Base-by-base conservation (phyloP, 331 rosid species). In the Telfairia occidentalis region DNA sequence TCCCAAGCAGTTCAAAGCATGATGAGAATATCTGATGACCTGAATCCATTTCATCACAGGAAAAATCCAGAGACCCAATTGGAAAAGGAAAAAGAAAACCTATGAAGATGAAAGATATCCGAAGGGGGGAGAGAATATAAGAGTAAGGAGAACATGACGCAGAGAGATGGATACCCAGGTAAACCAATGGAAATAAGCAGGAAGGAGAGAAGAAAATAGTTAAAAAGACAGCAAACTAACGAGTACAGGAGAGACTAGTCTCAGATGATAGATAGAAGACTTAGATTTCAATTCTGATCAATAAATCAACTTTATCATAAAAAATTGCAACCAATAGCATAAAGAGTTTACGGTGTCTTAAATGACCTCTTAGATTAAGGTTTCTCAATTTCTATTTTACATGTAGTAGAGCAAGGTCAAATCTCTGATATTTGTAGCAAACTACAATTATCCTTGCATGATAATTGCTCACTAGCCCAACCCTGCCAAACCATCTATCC, bases 1-100 rank as follows among this genome's bases (percentile, higher is more conserved):
- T 78, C 93, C 89, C 15, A 74, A 75, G 85, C 97, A 87, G 74
- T 80, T 81, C 75, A 95, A 83, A 80, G 96, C 87, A 81, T 95
- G 87, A 78, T 89, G 92, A 10, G 95, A 83, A 84, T 95, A 91
- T 79, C 97, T 87, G 79, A 95, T 87, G 2, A 89, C 79, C 98
- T 94, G 91, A 88, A 89, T 40, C 84, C 76, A 76, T 77, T 66
- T 81, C 74, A 71, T 66, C 74, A 69, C 57, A 78, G 78, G 35
- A 73, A 63, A 24, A 34, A 81, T 60, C 74, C 75, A 18, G 78
- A 21, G 52, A 42, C 7, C 53, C 30, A 67, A 60, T 18, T 19
- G 12, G 18, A 46, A 63, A 40, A 46, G 26, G 26, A 32, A 32
- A 60, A 60, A 16, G 24, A 2, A 67, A 67, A 23, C 8, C 6